A percentile compares a stretch with the other conserved stretches of the same genome.
These are phyloP conservation scores for Colletotrichum echinochloae DNA, from an alignment of 2,329 filamentous ascomycete genomes.

Conservation along the genomic window DNA sequence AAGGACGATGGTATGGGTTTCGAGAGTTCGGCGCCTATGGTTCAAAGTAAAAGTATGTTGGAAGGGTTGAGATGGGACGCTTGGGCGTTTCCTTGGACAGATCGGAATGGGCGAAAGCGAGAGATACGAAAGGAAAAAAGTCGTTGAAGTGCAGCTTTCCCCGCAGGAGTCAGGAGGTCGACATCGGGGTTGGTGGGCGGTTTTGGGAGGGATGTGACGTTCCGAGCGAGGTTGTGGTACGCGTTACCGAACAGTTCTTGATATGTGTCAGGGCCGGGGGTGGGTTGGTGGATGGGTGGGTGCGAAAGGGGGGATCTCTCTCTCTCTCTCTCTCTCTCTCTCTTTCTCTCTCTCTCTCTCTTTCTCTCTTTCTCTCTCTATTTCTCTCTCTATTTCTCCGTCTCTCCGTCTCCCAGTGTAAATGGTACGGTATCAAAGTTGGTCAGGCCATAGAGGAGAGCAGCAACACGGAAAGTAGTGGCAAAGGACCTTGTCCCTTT, in stretches of 20 bases:
- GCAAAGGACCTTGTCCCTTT: constrained; percentile 22
- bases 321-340: neutral
- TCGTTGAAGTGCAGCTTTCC: constrained; percentile 18
- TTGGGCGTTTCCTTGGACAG: constrained; percentile 1
- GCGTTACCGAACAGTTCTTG: constrained; percentile 22
- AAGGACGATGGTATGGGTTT: constrained; percentile 6
- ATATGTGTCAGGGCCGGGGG: constrained; percentile 31
- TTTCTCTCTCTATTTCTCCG: too few species aligned
- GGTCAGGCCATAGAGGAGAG: constrained; percentile 1
- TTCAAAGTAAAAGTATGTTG: constrained; percentile 8
- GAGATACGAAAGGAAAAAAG: constrained; percentile 24
- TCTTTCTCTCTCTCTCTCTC: too few species aligned
- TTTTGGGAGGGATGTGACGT: constrained; percentile 15
- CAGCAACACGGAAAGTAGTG: constrained; percentile 7
- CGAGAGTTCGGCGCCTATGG: constrained; percentile 22
- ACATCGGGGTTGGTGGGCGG: constrained; percentile 3
- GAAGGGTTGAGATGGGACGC: constrained; percentile 10
- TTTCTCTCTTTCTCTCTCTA: neutral
- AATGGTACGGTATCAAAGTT: constrained; percentile 1
- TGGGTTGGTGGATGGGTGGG: neutral
- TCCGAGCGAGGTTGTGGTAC: constrained; percentile 23
- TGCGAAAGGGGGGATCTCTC: constrained; percentile 1
- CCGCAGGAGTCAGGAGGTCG: constrained; percentile 29
- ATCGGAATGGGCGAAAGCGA: constrained; percentile 10
- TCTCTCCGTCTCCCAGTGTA: neutral